Percentiles rank a stretch among this genome's conserved stretches.
These are phyloP conservation scores for Zygoascus bituminiphila DNA, from an alignment of 805 yeast species.

Conservation along the genomic window DNA sequence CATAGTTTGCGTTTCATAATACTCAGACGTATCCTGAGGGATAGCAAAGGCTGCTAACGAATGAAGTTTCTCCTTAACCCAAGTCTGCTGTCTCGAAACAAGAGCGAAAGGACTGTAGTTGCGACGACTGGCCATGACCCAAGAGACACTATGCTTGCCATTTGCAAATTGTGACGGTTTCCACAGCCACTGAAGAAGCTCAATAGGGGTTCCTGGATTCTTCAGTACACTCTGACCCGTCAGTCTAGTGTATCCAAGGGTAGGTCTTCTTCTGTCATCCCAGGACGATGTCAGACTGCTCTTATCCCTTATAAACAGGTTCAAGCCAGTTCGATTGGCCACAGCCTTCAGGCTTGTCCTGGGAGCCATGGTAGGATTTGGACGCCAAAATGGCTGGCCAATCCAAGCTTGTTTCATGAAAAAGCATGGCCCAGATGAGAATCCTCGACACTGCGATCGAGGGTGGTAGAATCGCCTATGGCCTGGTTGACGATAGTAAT, in stretches of 20 bases:
- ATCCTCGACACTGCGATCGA: neutral
- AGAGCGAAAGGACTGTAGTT: neutral
- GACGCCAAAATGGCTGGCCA: neutral
- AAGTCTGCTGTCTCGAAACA: neutral
- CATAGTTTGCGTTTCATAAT: neutral
- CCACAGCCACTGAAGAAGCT: neutral
- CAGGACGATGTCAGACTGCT: neutral
- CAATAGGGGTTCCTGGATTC: neutral
- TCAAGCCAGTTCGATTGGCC: neutral
- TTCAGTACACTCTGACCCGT: neutral
- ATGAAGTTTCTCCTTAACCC: neutral
- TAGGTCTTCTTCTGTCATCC: neutral
- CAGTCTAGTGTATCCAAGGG: neutral
- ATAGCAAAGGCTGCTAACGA: slow-evolving; percentile 2
- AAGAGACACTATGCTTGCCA: neutral
- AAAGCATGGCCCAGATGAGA: neutral
- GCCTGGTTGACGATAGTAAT: neutral
- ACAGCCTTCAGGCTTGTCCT: neutral
- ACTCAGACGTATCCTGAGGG: neutral
- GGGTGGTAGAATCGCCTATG: neutral
- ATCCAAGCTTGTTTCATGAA: neutral
- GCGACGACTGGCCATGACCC: neutral
- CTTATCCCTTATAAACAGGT: neutral
- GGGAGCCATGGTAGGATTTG: neutral
- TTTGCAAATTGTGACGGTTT: neutral